phyloP scores from a whole-genome alignment of 2,329 filamentous ascomycete genomes.

The Basipetospora chlamydospora region DNA sequence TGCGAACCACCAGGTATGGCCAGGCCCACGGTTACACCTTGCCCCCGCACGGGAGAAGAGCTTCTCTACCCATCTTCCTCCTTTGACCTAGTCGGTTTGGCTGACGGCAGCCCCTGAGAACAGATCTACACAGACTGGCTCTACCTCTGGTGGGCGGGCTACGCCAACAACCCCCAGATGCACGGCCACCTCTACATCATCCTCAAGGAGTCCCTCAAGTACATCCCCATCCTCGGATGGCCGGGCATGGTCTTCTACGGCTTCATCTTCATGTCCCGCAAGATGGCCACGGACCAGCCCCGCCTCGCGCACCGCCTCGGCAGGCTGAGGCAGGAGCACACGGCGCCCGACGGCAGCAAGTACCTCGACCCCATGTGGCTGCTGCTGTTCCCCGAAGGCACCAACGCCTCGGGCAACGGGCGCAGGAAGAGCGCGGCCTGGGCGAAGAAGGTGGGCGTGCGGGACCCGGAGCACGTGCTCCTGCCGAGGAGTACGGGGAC shows the following conservation, averaged over 20 bases:
- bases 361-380: conserved; percentile 78
- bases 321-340: conserved; percentile 47
- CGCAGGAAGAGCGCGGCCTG: conserved; percentile 56
- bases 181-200: conserved; percentile 85
- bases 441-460: conserved; percentile 61
- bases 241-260: conserved; percentile 74
- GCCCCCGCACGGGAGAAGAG: too few relatives aligned
- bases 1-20: conserved; percentile 65
- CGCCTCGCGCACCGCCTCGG: conserved; percentile 60
- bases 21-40: too few relatives aligned
- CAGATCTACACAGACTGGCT: conserved; percentile 82
- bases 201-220: conserved; percentile 73
- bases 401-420: conserved; percentile 61
- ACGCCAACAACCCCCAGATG: conserved; percentile 59
- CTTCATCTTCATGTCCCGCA: conserved; percentile 85
- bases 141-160: conserved; percentile 89
- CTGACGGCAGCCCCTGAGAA: too few relatives aligned
- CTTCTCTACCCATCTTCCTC: too few relatives aligned
- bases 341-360: conserved; percentile 35
- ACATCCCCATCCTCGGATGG: conserved; percentile 65
- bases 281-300: conserved; percentile 67
- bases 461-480: conserved; percentile 60
- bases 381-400: conserved; percentile 76
- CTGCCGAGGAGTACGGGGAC: conserved; percentile 69
- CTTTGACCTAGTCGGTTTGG: too few relatives aligned